A percentile compares a stretch with the other conserved stretches of the same genome.
Evolutionary conservation across 305 asterid genomes (phyloP).

Genomic region (Fraxinus albicans): DNA sequence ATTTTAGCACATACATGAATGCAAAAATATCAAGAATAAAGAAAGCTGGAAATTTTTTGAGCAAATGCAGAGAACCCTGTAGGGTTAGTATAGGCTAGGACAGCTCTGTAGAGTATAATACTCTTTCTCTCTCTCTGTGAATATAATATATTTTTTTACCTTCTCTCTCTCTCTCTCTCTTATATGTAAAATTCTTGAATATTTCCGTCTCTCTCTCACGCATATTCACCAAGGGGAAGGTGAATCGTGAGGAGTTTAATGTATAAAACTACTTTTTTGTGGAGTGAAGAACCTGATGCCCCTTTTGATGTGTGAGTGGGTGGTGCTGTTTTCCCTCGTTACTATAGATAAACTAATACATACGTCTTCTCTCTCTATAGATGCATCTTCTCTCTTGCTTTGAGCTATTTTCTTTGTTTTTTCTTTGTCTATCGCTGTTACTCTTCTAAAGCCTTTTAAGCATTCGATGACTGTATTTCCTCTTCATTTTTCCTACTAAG

Average conservation of each 20-base stretch:
- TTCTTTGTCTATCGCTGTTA: conserved; percentile 17
- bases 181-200: conserved; percentile 19
- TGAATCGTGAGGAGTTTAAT: conserved; percentile 53
- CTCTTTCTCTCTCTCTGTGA: neutral
- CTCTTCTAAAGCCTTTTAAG: conserved; percentile 17
- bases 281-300: conserved; percentile 80
- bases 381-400: neutral
- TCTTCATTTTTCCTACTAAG: neutral
- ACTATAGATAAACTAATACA: conserved; percentile 16
- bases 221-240: conserved; percentile 46
- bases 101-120: conserved; percentile 44
- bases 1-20: conserved; percentile 4
- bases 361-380: conserved; percentile 6
- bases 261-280: conserved; percentile 58
- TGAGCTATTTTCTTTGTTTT: conserved; percentile 19
- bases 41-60: conserved; percentile 17
- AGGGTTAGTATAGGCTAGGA: conserved; percentile 67
- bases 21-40: conserved; percentile 30
- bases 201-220: conserved; percentile 28
- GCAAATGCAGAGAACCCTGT: conserved; percentile 22
- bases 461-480: conserved; percentile 28
- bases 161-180: neutral
- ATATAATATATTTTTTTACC: neutral
- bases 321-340: conserved; percentile 55
- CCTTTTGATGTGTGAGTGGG: conserved; percentile 81